Percentiles rank a stretch among this genome's conserved stretches.
Conservation (phyloP, 208 protist species). For the Leishmania amazonensis region DNA sequence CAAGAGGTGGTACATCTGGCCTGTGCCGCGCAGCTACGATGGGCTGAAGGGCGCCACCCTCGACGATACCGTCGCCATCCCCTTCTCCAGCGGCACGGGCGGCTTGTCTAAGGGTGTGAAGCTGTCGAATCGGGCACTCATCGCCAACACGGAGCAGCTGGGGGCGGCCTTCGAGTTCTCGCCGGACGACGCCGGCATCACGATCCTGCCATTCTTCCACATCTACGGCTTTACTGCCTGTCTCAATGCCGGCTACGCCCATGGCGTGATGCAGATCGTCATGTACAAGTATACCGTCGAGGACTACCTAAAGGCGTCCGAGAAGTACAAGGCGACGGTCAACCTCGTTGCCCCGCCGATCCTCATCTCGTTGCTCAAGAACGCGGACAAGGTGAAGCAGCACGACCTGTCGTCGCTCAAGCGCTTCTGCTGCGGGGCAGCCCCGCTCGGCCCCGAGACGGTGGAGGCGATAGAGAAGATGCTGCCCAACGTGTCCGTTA, state of each 20-base stretch:
- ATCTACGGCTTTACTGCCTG: conserved; percentile 81
- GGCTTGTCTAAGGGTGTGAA: conserved; percentile 62
- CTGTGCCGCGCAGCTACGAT: conserved; percentile 17
- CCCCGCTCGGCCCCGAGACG: conserved; percentile 46
- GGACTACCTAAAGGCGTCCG: conserved; percentile 39
- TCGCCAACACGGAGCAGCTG: conserved; percentile 36
- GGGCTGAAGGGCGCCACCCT: conserved; percentile 19
- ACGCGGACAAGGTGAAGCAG: conserved; percentile 32
- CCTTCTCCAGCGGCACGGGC: conserved; percentile 20
- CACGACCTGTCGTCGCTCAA: conserved; percentile 43
- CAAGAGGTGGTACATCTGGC: conserved; percentile 20
- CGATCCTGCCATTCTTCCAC: conserved; percentile 80
- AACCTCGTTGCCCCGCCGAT: conserved; percentile 82
- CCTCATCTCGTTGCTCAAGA: conserved; percentile 65
- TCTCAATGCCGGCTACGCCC: conserved; percentile 29
- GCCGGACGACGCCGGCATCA: conserved; percentile 37
- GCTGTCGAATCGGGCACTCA: conserved; percentile 34
- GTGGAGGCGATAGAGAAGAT: conserved; percentile 35
- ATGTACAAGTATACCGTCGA: conserved; percentile 60
- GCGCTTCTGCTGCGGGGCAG: conserved; percentile 50
- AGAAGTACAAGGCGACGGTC: conserved; percentile 62
- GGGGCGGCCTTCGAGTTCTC: conserved; percentile 19
- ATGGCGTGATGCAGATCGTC: conserved; percentile 39
- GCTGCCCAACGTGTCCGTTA: conserved; percentile 22
- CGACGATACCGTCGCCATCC: conserved; percentile 16